A percentile compares a stretch with the other conserved stretches of the same genome.
These are phyloP conservation scores for Aphanomyces stellatus DNA, from an alignment of 352 stramenopile species.

Conservation along the genomic window DNA sequence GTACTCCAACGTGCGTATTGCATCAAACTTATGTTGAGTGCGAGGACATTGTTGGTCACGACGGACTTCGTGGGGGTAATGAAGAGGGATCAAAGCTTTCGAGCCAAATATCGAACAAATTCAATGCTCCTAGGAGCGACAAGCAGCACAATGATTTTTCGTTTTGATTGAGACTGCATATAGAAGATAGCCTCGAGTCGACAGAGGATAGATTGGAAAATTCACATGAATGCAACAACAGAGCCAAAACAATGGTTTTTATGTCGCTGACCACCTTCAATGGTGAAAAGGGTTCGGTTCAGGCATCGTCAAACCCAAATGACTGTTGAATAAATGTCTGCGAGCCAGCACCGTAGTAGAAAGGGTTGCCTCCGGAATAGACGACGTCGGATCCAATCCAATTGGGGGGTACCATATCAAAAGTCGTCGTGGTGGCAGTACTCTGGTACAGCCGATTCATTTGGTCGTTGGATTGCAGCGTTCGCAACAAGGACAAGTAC, in stretches of 20 bases:
- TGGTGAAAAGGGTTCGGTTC: not conserved
- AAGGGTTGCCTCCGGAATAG: not conserved
- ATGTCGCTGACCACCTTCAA: not conserved
- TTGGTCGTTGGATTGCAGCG: not conserved
- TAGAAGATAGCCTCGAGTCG: not conserved
- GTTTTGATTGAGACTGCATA: not conserved
- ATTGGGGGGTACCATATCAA: not conserved
- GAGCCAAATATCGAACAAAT: not conserved
- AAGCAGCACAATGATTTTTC: not conserved
- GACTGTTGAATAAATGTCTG: not conserved
- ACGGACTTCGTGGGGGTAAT: not conserved
- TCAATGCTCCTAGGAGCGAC: not conserved
- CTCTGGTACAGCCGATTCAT: not conserved
- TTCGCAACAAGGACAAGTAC: not conserved
- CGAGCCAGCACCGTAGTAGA: not conserved
- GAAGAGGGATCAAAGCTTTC: not conserved
- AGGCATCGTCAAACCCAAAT: not conserved
- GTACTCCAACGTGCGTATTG: not conserved
- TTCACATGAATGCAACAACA: not conserved
- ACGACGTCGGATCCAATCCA: not conserved
- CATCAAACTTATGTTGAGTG: not conserved
- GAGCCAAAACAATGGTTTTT: not conserved
- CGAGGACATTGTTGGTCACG: not conserved
- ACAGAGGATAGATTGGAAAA: not conserved
- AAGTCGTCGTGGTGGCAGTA: not conserved